Base-by-base conservation (phyloP, 768 basidiomycete species). In the Cyclocybe aegerita region DNA sequence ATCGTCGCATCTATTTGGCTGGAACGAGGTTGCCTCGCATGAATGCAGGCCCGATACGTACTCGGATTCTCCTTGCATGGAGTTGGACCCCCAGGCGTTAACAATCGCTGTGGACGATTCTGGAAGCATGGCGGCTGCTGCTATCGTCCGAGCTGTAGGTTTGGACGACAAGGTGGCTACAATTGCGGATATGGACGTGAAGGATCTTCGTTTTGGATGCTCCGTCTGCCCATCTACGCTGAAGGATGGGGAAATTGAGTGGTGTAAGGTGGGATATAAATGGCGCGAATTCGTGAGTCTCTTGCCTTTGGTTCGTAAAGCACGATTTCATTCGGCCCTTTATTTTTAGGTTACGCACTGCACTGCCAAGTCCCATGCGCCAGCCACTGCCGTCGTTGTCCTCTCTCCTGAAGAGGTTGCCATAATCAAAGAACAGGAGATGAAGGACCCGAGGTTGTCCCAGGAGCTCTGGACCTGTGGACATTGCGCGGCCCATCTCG, bases 131-230 rank as follows among this genome's bases (percentile, higher is more conserved):
- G 17, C 48, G 5, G 56, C 52, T 15, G 8, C 7, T 11, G 9
- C 34, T 3, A 17, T 57, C 17, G 49, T 53, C n/a, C 47, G 15
- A 15, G 33, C 39, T n/a, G 52, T 43, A 1, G 56, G 56, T 4
- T 39, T 54, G 5, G 52, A 50, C 5, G 38, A 40, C 9, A 7
- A 16, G 6, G 34, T 11, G 35, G 52, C 52, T 0, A 17, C 48
- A 31, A 46, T 36, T 14, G 12, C 45, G 7, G 52, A 57, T 4
- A 54, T 57, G 49, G 56, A 57, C 30, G 45, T 31, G n/a, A 48
- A 41, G 33, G 43, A 50, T 31, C 16, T 54, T 23, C 46, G 52
- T 14, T 57, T 57, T 33, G 32, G 15, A n/a, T 57, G 56, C 33
- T 32, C 33, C 12, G 6, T 17, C 10, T 57, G 48, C 38, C 32